phyloP scores from a whole-genome alignment of 805 yeast species.

The Nakazawaea anatomiae region DNA sequence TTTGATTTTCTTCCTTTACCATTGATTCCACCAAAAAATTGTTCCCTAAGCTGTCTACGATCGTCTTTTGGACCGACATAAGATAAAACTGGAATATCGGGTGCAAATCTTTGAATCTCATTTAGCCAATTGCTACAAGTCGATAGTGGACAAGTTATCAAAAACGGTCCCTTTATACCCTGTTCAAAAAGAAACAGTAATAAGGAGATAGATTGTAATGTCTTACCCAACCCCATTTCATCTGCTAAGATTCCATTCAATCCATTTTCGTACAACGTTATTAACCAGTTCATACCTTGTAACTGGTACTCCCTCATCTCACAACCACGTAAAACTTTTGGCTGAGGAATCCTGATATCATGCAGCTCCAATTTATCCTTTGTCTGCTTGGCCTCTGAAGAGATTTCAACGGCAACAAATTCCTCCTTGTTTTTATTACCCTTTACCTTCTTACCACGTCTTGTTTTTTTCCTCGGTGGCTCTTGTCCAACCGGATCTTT shows the following conservation, averaged over 20 bases:
- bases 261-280: constrained; percentile 87
- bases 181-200: constrained; percentile 71
- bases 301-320: constrained; percentile 76
- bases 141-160: constrained; percentile 76
- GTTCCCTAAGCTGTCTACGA: constrained; percentile 40
- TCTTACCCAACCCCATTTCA: constrained; percentile 97
- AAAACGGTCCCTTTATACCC: constrained; percentile 72
- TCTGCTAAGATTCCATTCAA: constrained; percentile 93
- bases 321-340: constrained; percentile 49
- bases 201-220: constrained; percentile 81
- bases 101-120: constrained; percentile 73
- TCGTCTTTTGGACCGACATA: constrained; percentile 60
- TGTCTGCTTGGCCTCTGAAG: constrained; percentile 15
- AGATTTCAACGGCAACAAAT: constrained; percentile 3
- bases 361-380: constrained; percentile 12
- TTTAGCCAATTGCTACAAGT: constrained; percentile 81
- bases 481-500: constrained; percentile 12
- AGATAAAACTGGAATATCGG: constrained; percentile 52
- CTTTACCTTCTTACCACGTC: constrained; percentile 13
- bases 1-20: constrained; percentile 1
- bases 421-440: constrained; percentile 8
- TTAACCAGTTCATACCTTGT: constrained; percentile 88
- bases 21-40: constrained; percentile 12
- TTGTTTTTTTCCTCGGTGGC: constrained; percentile 19
- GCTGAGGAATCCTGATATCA: constrained; percentile 33